Evolutionary conservation across 192 early-diverging fungal genomes (phyloP).

Genomic region (Coemansia sp.): DNA sequence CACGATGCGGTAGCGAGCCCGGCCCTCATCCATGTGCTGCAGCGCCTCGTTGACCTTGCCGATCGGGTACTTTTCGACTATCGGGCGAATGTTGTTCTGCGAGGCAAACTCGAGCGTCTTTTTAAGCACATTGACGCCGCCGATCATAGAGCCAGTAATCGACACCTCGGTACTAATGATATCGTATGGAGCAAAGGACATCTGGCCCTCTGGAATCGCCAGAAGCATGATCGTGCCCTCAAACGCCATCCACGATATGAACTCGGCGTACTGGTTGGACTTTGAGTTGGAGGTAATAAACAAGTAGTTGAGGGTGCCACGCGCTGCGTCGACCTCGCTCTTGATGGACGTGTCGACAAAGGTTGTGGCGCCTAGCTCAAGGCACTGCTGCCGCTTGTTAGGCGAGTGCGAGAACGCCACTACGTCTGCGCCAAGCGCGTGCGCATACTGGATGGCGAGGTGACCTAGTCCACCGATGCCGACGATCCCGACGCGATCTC

Average conservation of each 20-base stretch:
- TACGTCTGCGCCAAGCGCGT: conserved; percentile 54
- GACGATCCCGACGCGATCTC: conserved; percentile 67
- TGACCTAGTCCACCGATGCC: conserved; percentile 83
- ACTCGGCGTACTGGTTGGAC: conserved; percentile 37
- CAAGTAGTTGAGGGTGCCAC: conserved; percentile 43
- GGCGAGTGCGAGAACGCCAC: conserved; percentile 60
- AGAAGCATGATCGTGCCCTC: conserved; percentile 58
- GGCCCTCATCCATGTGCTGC: conserved; percentile 56
- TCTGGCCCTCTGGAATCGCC: conserved; percentile 50
- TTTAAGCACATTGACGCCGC: conserved; percentile 60
- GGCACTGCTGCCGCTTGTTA: conserved; percentile 61
- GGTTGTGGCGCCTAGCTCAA: conserved; percentile 62
- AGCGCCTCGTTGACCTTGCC: conserved; percentile 64
- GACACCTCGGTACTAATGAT: conserved; percentile 51
- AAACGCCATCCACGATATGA: conserved; percentile 47
- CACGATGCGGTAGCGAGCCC: conserved; percentile 72
- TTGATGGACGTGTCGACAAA: conserved; percentile 46
- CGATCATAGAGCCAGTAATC: conserved; percentile 70
- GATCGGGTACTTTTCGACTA: conserved; percentile 68
- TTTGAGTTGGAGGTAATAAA: conserved; percentile 39
- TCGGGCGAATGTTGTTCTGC: conserved; percentile 66
- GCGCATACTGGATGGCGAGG: conserved; percentile 68
- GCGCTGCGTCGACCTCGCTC: conserved; percentile 25
- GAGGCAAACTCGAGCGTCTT: conserved; percentile 73
- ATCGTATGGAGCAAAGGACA: conserved; percentile 43